Percentiles rank a stretch among this genome's conserved stretches.
Conservation (phyloP, 495 filamentous ascomycete genomes). For the Tuber brumale region DNA sequence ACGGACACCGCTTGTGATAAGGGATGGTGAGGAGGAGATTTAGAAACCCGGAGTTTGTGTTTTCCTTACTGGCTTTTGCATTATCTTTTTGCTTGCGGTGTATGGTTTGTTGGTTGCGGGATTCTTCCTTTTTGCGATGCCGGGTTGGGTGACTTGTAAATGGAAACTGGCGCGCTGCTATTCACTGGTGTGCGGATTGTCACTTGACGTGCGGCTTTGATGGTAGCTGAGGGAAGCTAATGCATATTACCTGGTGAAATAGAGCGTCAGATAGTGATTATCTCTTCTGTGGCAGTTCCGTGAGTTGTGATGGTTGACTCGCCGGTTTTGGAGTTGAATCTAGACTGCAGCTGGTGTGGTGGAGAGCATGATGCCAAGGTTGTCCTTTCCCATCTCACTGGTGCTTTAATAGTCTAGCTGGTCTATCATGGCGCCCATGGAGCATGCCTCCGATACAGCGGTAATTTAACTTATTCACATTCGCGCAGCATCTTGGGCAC, state of each 20-base stretch:
- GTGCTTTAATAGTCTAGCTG: background rate
- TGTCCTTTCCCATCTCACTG: background rate
- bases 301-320: background rate
- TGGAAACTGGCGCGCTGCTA: background rate
- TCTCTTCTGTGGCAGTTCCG: background rate
- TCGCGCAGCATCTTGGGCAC: background rate
- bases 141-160: background rate
- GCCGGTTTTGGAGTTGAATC: background rate
- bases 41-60: slow-evolving; percentile 6
- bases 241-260: background rate
- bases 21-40: slow-evolving; percentile 24
- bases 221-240: background rate
- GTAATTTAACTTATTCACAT: too few species aligned
- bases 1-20: slow-evolving; percentile 34
- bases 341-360: background rate
- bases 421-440: background rate
- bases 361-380: background rate
- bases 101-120: background rate
- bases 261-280: background rate
- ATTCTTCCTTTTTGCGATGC: background rate
- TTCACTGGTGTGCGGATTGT: background rate
- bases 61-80: background rate
- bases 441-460: background rate
- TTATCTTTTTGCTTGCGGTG: slow-evolving; percentile 2
- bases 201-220: background rate